These are phyloP conservation scores for Aplosporella prunicola DNA, from an alignment of 2,329 filamentous ascomycete genomes.

Conservation along the genomic window DNA sequence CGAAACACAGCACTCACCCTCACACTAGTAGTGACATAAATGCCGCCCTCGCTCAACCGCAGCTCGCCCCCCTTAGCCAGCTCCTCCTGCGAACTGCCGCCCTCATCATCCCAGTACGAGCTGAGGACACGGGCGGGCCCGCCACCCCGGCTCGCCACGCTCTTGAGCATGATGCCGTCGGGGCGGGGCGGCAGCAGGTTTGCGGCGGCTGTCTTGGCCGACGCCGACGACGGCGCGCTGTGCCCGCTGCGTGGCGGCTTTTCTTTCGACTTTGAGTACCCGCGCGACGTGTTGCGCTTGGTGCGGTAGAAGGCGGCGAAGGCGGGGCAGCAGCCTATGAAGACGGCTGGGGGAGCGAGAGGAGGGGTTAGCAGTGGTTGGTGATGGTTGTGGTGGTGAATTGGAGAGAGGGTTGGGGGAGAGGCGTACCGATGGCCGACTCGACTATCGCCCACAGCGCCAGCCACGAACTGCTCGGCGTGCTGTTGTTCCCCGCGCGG, in stretches of 20 bases:
- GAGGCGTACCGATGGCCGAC: slow-evolving; percentile 23
- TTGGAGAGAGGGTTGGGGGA: too few species aligned
- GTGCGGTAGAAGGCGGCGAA: slow-evolving; percentile 15
- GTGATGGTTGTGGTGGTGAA: neutral
- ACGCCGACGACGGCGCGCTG: too few species aligned
- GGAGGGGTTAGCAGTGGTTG: too few species aligned
- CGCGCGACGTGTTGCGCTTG: slow-evolving; percentile 11
- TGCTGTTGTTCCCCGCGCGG: slow-evolving; percentile 18
- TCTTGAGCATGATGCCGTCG: too few species aligned
- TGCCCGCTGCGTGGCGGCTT: too few species aligned
- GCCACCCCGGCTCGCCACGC: too few species aligned
- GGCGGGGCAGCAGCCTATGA: slow-evolving; percentile 19
- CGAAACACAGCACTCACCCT: slow-evolving; percentile 5
- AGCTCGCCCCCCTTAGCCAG: too few species aligned
- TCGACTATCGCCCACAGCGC: slow-evolving; percentile 30
- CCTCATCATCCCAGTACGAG: slow-evolving; percentile 5
- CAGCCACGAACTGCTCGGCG: slow-evolving; percentile 27
- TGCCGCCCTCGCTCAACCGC: neutral
- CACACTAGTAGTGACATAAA: slow-evolving; percentile 8
- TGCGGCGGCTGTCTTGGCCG: too few species aligned
- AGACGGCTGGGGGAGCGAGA: too few species aligned
- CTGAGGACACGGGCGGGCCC: too few species aligned
- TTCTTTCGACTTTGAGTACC: slow-evolving; percentile 13
- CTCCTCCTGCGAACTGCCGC: slow-evolving; percentile 3
- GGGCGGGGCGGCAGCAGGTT: too few species aligned